Evolutionary conservation across 179 eudicot genomes (phyloP), one percentile per base, ranked within the genome.

Genomic region (Drosera spatulata): DNA sequence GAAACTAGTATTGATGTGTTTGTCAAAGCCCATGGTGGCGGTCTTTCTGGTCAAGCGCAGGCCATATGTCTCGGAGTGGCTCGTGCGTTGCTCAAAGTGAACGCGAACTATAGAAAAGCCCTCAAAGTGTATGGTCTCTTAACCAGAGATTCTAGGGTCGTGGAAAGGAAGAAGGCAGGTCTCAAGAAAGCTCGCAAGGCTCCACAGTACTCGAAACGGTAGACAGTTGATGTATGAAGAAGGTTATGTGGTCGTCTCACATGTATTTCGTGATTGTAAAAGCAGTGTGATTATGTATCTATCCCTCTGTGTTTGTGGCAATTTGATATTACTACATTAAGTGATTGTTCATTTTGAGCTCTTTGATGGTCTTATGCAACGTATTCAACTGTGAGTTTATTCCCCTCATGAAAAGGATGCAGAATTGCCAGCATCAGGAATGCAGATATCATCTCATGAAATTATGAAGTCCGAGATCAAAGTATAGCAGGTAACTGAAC

Each of bases 151-250:
- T 60, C 96, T 2, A 82, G 96, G 73, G 85, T 80, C 2, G 99
- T 93, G 9, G 96, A 93, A 71, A 80, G 99, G 85, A 93, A 93
- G 83, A 93, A 93, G 70, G 75, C 61, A 62, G 99, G 99, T 66
- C 86, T 93, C 58, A 79, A 81, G 83, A 89, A 93, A 73, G 99
- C 99, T 54, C 75, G 99, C 50, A 93, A 93, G 70, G 88, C 93
- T 61, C 99, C 99, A 61, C 99, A 93, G 56, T 93, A 61, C 66
- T 93, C 99, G 5, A 93, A 93, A 62, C 99, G 99, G 84, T 93
- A 22, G 33, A 22, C 1, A 22, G 33, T 22, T 22, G 71, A 89
- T 85, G 69, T 70, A 37, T 56, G 40, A 56, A 13, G 10, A 4
- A 50, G 2, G 64, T 38, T 39, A 40, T 43, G 45, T 43, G 45